Evolutionary conservation across 768 basidiomycete species (phyloP).

Genomic region (Ramaria sp.): DNA sequence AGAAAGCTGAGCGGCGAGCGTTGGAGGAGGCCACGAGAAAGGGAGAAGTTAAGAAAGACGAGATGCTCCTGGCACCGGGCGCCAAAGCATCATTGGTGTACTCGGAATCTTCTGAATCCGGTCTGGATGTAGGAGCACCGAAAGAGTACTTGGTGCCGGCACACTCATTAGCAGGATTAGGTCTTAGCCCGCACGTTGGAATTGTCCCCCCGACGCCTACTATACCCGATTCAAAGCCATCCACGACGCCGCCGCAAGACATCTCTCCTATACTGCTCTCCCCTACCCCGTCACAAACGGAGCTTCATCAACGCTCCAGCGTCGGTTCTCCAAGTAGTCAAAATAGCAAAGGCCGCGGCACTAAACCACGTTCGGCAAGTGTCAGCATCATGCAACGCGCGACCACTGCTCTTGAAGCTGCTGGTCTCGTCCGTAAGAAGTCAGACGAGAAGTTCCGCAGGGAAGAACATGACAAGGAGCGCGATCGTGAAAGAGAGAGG

Average conservation of each 20-base stretch:
- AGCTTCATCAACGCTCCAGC: conserved; percentile 9
- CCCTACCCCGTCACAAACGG: conserved; percentile 46
- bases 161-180: conserved; percentile 3
- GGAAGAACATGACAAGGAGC: conserved; percentile 23
- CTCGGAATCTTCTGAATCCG: conserved; percentile 2
- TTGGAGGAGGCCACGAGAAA: conserved; percentile 22
- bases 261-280: conserved; percentile 24
- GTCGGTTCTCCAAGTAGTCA: conserved; percentile 8
- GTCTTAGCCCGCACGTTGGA: conserved; percentile 49
- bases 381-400: conserved; percentile 96
- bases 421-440: conserved; percentile 76
- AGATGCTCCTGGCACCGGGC: conserved; percentile 7
- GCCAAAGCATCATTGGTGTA: not conserved
- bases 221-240: conserved; percentile 23
- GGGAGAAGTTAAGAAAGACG: conserved; percentile 10
- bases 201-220: conserved; percentile 76
- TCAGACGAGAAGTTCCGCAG: conserved; percentile 55
- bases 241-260: conserved; percentile 44
- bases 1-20: conserved; percentile 60
- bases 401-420: conserved; percentile 82
- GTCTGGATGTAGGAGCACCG: not conserved
- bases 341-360: conserved; percentile 39
- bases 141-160: conserved; percentile 8
- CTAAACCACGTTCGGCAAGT: conserved; percentile 72
- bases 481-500: conserved; percentile 34